Evolutionary conservation across 108 stramenopile species (phyloP).

Genomic region (Bacterosira constricta): DNA sequence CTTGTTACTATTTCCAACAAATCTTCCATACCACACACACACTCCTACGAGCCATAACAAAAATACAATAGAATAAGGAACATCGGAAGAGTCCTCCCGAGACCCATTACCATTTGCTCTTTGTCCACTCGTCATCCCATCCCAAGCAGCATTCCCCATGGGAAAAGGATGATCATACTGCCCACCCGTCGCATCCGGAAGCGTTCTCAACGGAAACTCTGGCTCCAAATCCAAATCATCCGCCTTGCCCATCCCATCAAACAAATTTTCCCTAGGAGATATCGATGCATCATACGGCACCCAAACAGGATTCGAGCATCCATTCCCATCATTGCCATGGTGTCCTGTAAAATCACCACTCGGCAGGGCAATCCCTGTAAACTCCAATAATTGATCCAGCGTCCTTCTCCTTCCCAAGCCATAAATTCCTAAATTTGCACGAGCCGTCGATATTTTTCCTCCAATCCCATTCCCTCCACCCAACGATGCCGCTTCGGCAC

Average conservation of each 20-base stretch:
- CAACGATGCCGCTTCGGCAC: slow-evolving; percentile 23
- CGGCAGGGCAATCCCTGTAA: slow-evolving; percentile 67
- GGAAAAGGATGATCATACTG: slow-evolving; percentile 41
- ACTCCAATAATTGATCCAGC: slow-evolving; percentile 71
- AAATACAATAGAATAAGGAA: slow-evolving; percentile 49
- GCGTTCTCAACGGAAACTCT: slow-evolving; percentile 71
- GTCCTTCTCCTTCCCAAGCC: slow-evolving; percentile 81
- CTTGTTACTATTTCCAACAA: slow-evolving; percentile 26
- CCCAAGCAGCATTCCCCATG: slow-evolving; percentile 37
- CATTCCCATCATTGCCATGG: slow-evolving; percentile 39
- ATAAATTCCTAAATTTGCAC: slow-evolving; percentile 82
- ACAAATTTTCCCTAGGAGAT: slow-evolving; percentile 78
- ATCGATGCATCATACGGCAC: slow-evolving; percentile 75
- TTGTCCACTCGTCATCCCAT: slow-evolving; percentile 13
- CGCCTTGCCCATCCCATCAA: slow-evolving; percentile 58
- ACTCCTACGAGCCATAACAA: slow-evolving; percentile 65
- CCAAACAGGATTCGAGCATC: slow-evolving; percentile 61
- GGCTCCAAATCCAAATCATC: slow-evolving; percentile 83
- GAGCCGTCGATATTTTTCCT: slow-evolving; percentile 41
- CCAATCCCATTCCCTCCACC: slow-evolving; percentile 31
- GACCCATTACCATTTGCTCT: not conserved
- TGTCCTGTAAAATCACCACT: slow-evolving; percentile 11
- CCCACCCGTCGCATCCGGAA: slow-evolving; percentile 46
- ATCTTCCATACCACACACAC: slow-evolving; percentile 62
- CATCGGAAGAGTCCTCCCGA: slow-evolving; percentile 11